Percentiles rank a stretch among this genome's conserved stretches.
These are phyloP conservation scores for Apophysomyces trapeziformis DNA, from an alignment of 371 early-diverging fungal species.

Conservation along the genomic window DNA sequence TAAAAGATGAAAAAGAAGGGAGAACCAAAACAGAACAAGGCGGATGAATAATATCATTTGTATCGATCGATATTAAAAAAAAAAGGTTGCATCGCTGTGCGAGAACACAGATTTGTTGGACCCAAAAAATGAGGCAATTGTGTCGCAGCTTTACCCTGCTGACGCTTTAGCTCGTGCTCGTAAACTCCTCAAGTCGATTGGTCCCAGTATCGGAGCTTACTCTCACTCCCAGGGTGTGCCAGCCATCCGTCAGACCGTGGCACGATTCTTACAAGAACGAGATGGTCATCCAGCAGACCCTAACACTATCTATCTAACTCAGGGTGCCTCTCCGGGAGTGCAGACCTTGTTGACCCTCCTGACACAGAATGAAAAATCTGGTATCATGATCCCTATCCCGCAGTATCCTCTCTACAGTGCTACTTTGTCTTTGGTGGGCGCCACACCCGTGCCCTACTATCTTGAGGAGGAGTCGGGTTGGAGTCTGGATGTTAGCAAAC, in stretches of 20 bases:
- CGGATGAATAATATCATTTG: conserved; percentile 13
- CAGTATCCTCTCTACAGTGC: conserved; percentile 99
- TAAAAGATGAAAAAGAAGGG: too few species aligned
- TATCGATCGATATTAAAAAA: background rate
- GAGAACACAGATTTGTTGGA: conserved; percentile 87
- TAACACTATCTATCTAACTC: conserved; percentile 88
- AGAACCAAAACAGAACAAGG: conserved; percentile 13
- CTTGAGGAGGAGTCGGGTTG: conserved; percentile 86
- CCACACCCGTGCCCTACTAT: conserved; percentile 89
- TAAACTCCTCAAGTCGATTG: conserved; percentile 65
- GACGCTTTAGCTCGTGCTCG: conserved; percentile 91
- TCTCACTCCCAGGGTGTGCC: conserved; percentile 94
- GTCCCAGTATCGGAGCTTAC: conserved; percentile 89
- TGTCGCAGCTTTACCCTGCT: conserved; percentile 70
- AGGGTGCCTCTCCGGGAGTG: conserved; percentile 89
- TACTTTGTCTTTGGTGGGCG: conserved; percentile 82
- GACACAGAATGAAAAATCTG: conserved; percentile 77
- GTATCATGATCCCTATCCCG: conserved; percentile 97
- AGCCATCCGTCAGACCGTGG: conserved; percentile 82
- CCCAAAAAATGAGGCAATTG: conserved; percentile 52
- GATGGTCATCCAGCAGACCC: conserved; percentile 89
- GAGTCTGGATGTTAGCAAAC: conserved; percentile 73
- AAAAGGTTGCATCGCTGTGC: conserved; percentile 80
- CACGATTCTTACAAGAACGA: conserved; percentile 81
- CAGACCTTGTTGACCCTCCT: conserved; percentile 86